Evolutionary conservation across 2,329 filamentous ascomycete species (phyloP).

Genomic region (Penicillium sp.): DNA sequence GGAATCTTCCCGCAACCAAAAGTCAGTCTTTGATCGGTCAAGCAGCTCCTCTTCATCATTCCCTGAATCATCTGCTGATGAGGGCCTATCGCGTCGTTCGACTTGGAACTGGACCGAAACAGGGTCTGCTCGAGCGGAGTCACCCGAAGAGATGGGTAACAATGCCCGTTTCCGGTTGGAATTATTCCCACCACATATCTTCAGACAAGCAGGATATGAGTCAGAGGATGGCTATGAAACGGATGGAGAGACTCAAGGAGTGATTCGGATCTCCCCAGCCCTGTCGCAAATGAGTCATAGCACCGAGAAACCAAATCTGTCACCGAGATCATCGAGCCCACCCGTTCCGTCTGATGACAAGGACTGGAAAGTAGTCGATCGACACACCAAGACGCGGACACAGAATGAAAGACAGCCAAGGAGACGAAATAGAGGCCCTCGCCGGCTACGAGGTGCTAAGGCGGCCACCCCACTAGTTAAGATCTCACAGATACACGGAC

Average conservation of each 20-base stretch:
- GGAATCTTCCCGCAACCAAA: conserved; percentile 40
- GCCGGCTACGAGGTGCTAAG: conserved; percentile 23
- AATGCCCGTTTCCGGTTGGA: conserved; percentile 33
- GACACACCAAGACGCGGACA: conserved; percentile 18
- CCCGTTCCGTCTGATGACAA: conserved; percentile 27
- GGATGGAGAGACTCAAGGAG: conserved; percentile 35
- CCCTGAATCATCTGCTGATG: conserved; percentile 45
- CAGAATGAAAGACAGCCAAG: conserved; percentile 12
- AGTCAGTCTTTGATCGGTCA: conserved; percentile 53
- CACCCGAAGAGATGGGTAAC: conserved; percentile 36
- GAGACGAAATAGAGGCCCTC: conserved; percentile 20
- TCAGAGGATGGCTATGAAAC: conserved; percentile 40
- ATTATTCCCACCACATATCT: conserved; percentile 41
- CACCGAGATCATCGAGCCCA: conserved; percentile 28
- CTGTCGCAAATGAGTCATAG: conserved; percentile 36
- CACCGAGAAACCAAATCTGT: conserved; percentile 33
- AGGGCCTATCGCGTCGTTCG: conserved; percentile 37
- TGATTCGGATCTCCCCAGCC: conserved; percentile 31
- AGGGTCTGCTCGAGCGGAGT: conserved; percentile 35
- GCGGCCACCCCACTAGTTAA: conserved; percentile 30
- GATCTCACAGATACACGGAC: conserved; percentile 32
- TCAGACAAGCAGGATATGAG: conserved; percentile 30
- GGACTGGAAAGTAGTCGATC: conserved; percentile 40
- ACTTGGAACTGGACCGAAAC: conserved; percentile 39
- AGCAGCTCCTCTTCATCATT: conserved; percentile 51